Evolutionary conservation across 805 yeast genomes (phyloP), one percentile per base, ranked within the genome.

Genomic region (Zygoascus flipseniorum): DNA sequence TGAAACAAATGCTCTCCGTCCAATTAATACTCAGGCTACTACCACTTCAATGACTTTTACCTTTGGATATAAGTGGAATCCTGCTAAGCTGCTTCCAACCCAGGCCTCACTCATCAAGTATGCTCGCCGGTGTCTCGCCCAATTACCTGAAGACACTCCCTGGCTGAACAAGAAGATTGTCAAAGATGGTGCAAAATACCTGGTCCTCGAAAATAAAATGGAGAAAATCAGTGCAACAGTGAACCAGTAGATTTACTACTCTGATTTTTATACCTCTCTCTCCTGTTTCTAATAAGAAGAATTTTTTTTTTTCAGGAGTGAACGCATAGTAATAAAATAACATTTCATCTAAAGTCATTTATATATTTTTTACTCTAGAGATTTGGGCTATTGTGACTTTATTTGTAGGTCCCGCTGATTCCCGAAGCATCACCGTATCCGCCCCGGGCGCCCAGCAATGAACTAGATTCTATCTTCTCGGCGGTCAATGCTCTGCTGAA

Each of bases 361-460:
- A 23, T 23, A 23, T 23, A 23, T 23, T 23, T 23, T 4, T 23
- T 23, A 23, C 28, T 50, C 43, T 20, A 10, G 43, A 23, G n/a
- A 8, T 49, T 23, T 23, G 28, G 28, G 28, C 28, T 23, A 6
- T 45, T 50, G 26, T 18, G 8, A 18, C 31, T 43, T 18, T 43
- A 39, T 19, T 55, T 65, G 69, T 65, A 32, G 62, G 62, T 59
- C 65, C 60, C 55, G 63, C 68, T 66, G 69, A 66, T 66, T 66
- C 69, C 69, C 69, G 65, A 60, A 59, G 54, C 60, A 31, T 64
- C 69, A 23, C 14, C 16, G 31, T 23, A 39, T 65, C 69, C 52
- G 59, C 56, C 65, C 56, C 61, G 61, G 69, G 69, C 60, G 69
- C 69, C 69, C 69, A 66, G 69, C 63, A 62, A 57, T 57, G 66